Base-by-base conservation (phyloP, 1,139 yeast genomes). In the Diutina sp. region DNA sequence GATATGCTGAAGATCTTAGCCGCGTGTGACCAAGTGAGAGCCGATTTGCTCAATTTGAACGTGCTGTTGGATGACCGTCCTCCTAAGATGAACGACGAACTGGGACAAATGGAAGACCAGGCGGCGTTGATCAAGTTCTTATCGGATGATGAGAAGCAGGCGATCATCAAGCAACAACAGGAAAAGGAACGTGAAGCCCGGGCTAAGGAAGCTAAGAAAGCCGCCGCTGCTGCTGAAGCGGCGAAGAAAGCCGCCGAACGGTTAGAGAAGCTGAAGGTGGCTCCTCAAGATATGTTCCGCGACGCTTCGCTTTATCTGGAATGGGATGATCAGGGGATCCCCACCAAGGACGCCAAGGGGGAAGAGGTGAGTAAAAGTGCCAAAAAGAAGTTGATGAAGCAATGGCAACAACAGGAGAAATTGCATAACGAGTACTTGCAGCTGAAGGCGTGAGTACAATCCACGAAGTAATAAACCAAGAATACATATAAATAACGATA, bases 11-110 rank as follows among this genome's bases (percentile, higher is more conserved):
- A 79, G 56, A 78, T 90, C 58, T 75, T 93, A 58, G 71, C 73
- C 18, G 76, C 75, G 18, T 68, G 74, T 38, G 80, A 76, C 63
- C 58, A 69, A 18, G 65, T 76, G 56, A 67, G 80, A 61, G 61
- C 74, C 16, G 95, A 87, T 54, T 73, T 93, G 62, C 72, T 90
- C 58, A 78, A 82, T 32, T 72, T 90, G 59, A 95, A 95, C 30
- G 87, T 93, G 41, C 83, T 95, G 0, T 74, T 93, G 56, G 98
- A 93, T 68, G 99, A 93, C 69, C 83, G 97, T 65, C 81, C 85
- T 41, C 14, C 41, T 11, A 35, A 35, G 41, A 35, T 11, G 41
- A 35, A 35, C 5, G 41, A 35, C 5, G 41, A 35, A 11, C 41
- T 35, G 41, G 41, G 41, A n/a, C 14, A 35, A 12, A 35, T 35